Conservation (phyloP, 352 stramenopile genomes). For the Globisporangium nunn region DNA sequence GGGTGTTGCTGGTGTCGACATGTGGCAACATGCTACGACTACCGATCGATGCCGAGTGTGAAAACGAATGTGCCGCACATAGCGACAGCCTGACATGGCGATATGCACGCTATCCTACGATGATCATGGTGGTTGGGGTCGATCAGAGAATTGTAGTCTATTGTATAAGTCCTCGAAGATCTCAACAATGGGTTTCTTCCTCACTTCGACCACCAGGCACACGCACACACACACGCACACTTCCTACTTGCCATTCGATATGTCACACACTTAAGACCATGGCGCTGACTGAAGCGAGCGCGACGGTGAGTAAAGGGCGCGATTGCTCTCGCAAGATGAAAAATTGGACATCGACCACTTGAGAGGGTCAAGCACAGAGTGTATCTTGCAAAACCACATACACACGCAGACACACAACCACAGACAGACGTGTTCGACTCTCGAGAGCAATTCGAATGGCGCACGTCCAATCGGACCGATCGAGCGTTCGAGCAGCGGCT, state of each 20-base stretch:
- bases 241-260: constrained; percentile 3
- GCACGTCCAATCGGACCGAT: constrained; percentile 12
- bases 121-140: constrained; percentile 20
- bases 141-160: constrained; percentile 90
- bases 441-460: constrained; percentile 20
- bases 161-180: constrained; percentile 64
- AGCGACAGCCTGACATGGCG: too few relatives aligned
- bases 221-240: constrained; percentile 3
- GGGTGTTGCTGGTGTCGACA: too few relatives aligned
- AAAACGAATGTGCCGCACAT: too few relatives aligned
- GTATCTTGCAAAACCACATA: constrained; percentile 50
- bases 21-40: too few relatives aligned
- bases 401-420: constrained; percentile 11
- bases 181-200: constrained; percentile 70
- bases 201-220: constrained; percentile 50
- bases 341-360: constrained; percentile 82
- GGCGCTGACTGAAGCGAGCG: constrained; percentile 39
- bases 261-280: constrained; percentile 81
- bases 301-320: constrained; percentile 71
- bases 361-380: constrained; percentile 80
- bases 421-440: constrained; percentile 27
- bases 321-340: constrained; percentile 64
- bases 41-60: background rate
- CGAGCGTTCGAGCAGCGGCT: constrained; percentile 25
- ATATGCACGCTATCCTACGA: too few relatives aligned